These are phyloP conservation scores for Suhomyces xylopsoci DNA, from an alignment of 805 yeast genomes.

Conservation along the genomic window DNA sequence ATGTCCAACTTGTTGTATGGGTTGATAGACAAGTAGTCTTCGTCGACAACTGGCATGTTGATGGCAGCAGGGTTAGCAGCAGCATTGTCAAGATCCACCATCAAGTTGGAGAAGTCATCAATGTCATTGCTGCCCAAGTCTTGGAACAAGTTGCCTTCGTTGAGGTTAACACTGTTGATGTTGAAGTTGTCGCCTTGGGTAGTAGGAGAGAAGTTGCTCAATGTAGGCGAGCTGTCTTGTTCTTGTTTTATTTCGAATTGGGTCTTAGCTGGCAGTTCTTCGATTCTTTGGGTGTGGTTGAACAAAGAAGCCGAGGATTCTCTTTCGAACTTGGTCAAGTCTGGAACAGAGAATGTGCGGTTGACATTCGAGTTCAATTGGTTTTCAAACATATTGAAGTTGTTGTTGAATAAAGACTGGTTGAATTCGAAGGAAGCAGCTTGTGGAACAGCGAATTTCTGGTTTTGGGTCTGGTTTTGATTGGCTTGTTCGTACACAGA, in stretches of 20 bases:
- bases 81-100: conserved; percentile 3
- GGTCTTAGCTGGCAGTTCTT: neutral
- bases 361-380: neutral
- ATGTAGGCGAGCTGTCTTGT: neutral
- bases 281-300: conserved; percentile 5
- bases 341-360: conserved; percentile 18
- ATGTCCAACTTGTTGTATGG: neutral
- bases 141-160: neutral
- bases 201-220: neutral
- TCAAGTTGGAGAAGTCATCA: conserved; percentile 5
- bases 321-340: conserved; percentile 11
- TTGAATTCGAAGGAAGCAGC: conserved; percentile 13
- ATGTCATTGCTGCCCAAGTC: neutral
- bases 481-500: neutral
- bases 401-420: conserved; percentile 7
- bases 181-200: neutral
- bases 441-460: conserved; percentile 9
- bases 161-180: conserved; percentile 1
- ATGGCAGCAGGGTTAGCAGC: neutral
- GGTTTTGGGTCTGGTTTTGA: neutral
- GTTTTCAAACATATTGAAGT: conserved; percentile 10
- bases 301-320: conserved; percentile 9
- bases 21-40: neutral
- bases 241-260: neutral
- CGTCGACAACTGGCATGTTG: neutral